phyloP scores from a whole-genome alignment of 768 basidiomycete genomes.

The Amanita rimosa region DNA sequence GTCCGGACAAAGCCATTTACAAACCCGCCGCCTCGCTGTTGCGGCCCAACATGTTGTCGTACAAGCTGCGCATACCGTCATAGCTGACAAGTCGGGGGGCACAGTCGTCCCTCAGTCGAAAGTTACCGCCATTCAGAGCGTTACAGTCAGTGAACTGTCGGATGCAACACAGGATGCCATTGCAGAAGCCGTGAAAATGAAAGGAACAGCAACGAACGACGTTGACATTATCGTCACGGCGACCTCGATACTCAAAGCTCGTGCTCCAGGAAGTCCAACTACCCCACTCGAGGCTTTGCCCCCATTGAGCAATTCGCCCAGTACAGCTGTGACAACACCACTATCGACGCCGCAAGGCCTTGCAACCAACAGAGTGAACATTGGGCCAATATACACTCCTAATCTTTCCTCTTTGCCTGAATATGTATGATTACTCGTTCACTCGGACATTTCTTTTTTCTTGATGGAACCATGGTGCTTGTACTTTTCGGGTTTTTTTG shows the following conservation, averaged over 20 bases:
- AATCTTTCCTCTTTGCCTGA: conserved; percentile 29
- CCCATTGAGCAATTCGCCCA: conserved; percentile 2
- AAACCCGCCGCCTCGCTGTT: conserved; percentile 51
- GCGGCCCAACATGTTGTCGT: conserved; percentile 78
- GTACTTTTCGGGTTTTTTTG: conserved; percentile 15
- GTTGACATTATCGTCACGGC: conserved; percentile 76
- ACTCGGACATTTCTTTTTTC: conserved; percentile 13
- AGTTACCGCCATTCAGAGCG: conserved; percentile 33
- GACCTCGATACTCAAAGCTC: conserved; percentile 34
- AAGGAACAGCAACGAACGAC: conserved; percentile 61
- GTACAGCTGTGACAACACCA: not conserved
- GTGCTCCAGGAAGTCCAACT: conserved; percentile 19
- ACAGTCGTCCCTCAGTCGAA: conserved; percentile 25
- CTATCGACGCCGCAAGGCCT: conserved; percentile 6
- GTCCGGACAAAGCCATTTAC: conserved; percentile 38
- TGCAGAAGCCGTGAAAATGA: conserved; percentile 71
- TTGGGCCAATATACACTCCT: conserved; percentile 16
- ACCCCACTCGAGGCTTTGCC: conserved; percentile 3
- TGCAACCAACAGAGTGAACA: conserved; percentile 5
- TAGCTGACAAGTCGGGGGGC: conserved; percentile 34
- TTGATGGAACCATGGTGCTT: conserved; percentile 17
- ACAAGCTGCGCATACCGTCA: conserved; percentile 63
- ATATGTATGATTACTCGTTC: conserved; percentile 23
- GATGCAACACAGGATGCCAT: conserved; percentile 55
- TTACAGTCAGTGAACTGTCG: conserved; percentile 39